Base-by-base conservation (phyloP, 2,329 filamentous ascomycete species). In the Verticillium zaregamsianum region DNA sequence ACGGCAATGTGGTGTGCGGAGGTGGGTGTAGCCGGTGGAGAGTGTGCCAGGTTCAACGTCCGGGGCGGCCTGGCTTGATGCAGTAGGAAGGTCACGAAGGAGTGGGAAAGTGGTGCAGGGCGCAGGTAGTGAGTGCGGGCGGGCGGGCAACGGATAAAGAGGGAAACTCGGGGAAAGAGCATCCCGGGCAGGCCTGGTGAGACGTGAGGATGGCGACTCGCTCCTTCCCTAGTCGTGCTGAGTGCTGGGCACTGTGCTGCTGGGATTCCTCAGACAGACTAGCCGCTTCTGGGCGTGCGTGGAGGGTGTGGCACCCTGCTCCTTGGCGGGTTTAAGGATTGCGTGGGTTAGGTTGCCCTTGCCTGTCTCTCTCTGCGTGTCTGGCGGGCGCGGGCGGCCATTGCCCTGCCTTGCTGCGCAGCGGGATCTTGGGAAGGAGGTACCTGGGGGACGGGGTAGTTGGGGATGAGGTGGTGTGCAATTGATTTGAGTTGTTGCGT, bases 191-290 rank as follows among this genome's bases (percentile, higher is more conserved):
- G 17, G 20, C 45, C 45, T 52, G 3, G 31, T 33, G 55, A 37
- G 32, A 25, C 55, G 55, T 23, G 54, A 56, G 54, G 20, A 52
- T 52, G 45, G 45, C 45, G 45, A 52, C 45, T 52, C 45, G 45
- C 45, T 52, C 45, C 20, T 52, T 52, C 45, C 45, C 45, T 52
- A 35, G 45, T 52, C 45, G 9, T 52, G 45, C n/a, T 23, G 45
- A 14, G 17, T 52, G 45, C 45, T 52, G 33, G 57, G 37, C 57
- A 58, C 57, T 58, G 57, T 58, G 57, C 28, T 40, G 37, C 35
- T 39, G 56, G 56, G 56, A 25, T 39, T 39, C 20, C 35, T 58
- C 57, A 58, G 57, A 58, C 57, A 58, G 57, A 32, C 37, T 58
- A 58, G 57, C 57, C 39, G 23, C 45, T 58, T 58, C 57, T 58